Percentiles rank a stretch among this genome's conserved stretches.
Conservation (phyloP, 2,329 filamentous ascomycete genomes). For the Westerdykella aurantiaca region DNA sequence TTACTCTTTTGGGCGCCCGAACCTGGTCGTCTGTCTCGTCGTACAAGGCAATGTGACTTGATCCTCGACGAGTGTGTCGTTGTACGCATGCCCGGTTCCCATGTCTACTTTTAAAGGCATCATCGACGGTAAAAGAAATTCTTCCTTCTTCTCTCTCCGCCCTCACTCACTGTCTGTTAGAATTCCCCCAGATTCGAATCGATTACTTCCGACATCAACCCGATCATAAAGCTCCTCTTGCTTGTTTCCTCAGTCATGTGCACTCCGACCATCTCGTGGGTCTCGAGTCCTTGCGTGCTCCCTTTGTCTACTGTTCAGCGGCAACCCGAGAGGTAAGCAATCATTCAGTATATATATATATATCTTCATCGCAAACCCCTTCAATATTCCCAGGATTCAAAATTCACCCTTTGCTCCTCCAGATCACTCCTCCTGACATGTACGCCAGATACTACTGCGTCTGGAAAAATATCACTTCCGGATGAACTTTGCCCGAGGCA, state of each 20-base stretch:
- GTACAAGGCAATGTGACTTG: too few relatives aligned
- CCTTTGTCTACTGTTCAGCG: conserved; percentile 86
- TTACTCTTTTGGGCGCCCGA: too few relatives aligned
- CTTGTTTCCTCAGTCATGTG: conserved; percentile 86
- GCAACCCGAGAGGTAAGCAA: conserved; percentile 62
- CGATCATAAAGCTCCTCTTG: conserved; percentile 58
- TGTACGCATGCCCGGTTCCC: background rate
- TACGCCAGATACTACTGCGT: conserved; percentile 59
- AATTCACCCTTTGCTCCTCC: too few relatives aligned
- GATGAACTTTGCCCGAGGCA: conserved; percentile 72
- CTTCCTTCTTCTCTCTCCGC: background rate
- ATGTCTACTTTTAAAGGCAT: conserved; percentile 37
- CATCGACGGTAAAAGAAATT: conserved; percentile 14
- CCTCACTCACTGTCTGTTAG: conserved; percentile 32
- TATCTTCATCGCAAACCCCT: background rate
- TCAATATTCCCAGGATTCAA: too few relatives aligned
- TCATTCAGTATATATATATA: background rate
- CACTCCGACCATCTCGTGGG: conserved; percentile 86
- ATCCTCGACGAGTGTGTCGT: too few relatives aligned
- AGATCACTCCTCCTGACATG: background rate
- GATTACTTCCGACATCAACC: conserved; percentile 69
- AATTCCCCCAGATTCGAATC: conserved; percentile 76
- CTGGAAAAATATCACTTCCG: conserved; percentile 75
- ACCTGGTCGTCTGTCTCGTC: too few relatives aligned
- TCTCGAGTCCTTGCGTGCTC: conserved; percentile 67